These are phyloP conservation scores for Coemansia reversa DNA, from an alignment of 192 early-diverging fungal species.

Conservation along the genomic window DNA sequence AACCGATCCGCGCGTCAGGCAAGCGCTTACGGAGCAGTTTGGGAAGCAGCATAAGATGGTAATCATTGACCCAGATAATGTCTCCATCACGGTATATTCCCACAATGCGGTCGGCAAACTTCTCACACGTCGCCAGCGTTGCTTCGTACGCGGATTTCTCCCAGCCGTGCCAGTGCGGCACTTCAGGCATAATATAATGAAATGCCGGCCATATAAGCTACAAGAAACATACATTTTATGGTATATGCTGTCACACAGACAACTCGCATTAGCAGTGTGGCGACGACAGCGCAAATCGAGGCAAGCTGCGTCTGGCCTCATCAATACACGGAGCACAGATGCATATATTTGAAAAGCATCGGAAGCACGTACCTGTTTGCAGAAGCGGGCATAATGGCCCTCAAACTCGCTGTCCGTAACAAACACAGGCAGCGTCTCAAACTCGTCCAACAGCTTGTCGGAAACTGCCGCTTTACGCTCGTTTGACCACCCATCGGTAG, in stretches of 20 bases:
- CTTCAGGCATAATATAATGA: conserved; percentile 91
- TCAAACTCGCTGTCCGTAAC: conserved; percentile 78
- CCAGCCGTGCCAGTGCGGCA: conserved; percentile 75
- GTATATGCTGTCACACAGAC: neutral
- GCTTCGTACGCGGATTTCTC: conserved; percentile 81
- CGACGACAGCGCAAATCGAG: neutral
- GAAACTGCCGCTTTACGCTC: conserved; percentile 61
- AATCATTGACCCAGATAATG: conserved; percentile 98
- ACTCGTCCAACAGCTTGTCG: conserved; percentile 59
- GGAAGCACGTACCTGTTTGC: conserved; percentile 73
- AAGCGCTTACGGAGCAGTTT: conserved; percentile 78
- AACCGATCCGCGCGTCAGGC: conserved; percentile 87
- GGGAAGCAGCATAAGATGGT: conserved; percentile 94
- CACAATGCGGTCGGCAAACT: conserved; percentile 80
- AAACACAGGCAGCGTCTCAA: conserved; percentile 78
- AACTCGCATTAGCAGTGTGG: neutral
- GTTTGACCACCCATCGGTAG: conserved; percentile 68
- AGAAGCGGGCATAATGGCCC: conserved; percentile 90
- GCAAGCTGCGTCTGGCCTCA: neutral
- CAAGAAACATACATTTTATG: conserved; percentile 1
- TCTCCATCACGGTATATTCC: conserved; percentile 78
- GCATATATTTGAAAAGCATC: neutral
- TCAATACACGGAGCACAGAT: neutral
- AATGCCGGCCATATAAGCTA: conserved; percentile 96
- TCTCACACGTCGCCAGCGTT: conserved; percentile 79